These are phyloP conservation scores for Cajanus cajan DNA, from an alignment of 306 rosid species.

Conservation along the genomic window DNA sequence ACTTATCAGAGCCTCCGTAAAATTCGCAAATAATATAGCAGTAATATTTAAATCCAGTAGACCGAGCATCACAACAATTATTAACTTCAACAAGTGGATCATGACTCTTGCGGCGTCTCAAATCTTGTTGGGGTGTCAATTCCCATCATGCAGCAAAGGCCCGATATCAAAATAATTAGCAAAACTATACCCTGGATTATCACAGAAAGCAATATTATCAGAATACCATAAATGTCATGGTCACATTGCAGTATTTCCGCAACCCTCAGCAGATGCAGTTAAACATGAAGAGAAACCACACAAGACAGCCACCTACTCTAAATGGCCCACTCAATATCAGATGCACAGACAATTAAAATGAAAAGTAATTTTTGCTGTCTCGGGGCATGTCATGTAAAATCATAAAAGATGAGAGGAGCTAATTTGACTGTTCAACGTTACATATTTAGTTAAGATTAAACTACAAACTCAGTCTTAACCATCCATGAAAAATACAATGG, in stretches of 20 bases:
- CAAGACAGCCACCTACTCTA: neutral
- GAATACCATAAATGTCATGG: slow-evolving; percentile 19
- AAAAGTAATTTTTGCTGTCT: neutral
- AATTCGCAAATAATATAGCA: slow-evolving; percentile 23
- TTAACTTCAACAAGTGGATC: slow-evolving; percentile 40
- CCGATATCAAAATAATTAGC: slow-evolving; percentile 82
- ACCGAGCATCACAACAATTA: slow-evolving; percentile 23
- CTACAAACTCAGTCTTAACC: neutral
- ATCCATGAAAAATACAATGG: neutral
- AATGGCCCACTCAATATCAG: neutral
- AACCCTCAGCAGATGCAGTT: neutral
- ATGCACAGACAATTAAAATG: neutral
- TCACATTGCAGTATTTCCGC: neutral
- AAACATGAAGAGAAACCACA: neutral
- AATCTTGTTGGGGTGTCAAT: slow-evolving; percentile 96
- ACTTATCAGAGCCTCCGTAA: slow-evolving; percentile 21
- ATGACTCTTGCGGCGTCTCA: slow-evolving; percentile 85
- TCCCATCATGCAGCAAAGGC: slow-evolving; percentile 99
- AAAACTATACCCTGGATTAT: slow-evolving; percentile 75
- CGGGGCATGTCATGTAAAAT: neutral
- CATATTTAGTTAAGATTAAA: neutral
- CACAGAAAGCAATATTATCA: slow-evolving; percentile 34
- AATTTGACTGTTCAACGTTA: neutral
- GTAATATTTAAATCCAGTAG: slow-evolving; percentile 29
- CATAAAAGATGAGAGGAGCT: neutral